Percentiles rank a stretch among this genome's conserved stretches.
Evolutionary conservation across 176 grass and related monocot species (phyloP).

Genomic region (Thinopyrum elongatum): DNA sequence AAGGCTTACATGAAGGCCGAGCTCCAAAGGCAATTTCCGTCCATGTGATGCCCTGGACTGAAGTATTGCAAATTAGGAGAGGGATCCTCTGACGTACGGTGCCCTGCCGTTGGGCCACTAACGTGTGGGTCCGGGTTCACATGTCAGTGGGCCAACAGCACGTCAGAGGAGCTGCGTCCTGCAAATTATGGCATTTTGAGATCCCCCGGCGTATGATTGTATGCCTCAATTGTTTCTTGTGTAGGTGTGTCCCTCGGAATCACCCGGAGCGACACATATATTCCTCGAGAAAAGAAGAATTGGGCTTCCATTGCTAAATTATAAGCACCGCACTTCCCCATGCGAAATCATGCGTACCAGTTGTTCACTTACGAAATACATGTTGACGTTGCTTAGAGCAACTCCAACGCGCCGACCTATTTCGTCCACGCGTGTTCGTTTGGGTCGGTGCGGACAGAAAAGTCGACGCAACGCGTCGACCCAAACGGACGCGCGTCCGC

Average conservation of each 20-base stretch:
- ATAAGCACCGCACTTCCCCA: constrained; percentile 20
- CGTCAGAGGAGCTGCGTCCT: too few relatives aligned
- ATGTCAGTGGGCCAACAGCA: too few relatives aligned
- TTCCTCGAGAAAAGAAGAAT: background rate
- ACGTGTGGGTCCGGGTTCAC: too few relatives aligned
- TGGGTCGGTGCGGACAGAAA: too few relatives aligned
- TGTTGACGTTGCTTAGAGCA: constrained; percentile 17
- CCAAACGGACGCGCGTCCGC: too few relatives aligned
- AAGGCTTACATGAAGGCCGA: too few relatives aligned
- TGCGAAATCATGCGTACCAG: constrained; percentile 41
- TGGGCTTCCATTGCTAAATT: background rate
- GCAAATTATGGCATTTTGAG: constrained; percentile 10
- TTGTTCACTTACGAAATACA: background rate
- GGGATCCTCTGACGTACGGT: too few relatives aligned
- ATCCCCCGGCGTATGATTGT: constrained; percentile 18
- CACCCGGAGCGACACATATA: background rate
- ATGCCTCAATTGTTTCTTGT: background rate
- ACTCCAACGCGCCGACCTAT: too few relatives aligned
- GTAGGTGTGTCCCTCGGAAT: constrained; percentile 11
- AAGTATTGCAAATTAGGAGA: constrained; percentile 2
- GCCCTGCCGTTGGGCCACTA: too few relatives aligned
- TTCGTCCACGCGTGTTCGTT: too few relatives aligned
- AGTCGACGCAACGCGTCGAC: too few relatives aligned
- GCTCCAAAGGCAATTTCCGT: too few relatives aligned
- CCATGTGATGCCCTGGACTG: constrained; percentile 33